Evolutionary conservation across 768 basidiomycete genomes (phyloP).

Genomic region (Termitomyces sp.): DNA sequence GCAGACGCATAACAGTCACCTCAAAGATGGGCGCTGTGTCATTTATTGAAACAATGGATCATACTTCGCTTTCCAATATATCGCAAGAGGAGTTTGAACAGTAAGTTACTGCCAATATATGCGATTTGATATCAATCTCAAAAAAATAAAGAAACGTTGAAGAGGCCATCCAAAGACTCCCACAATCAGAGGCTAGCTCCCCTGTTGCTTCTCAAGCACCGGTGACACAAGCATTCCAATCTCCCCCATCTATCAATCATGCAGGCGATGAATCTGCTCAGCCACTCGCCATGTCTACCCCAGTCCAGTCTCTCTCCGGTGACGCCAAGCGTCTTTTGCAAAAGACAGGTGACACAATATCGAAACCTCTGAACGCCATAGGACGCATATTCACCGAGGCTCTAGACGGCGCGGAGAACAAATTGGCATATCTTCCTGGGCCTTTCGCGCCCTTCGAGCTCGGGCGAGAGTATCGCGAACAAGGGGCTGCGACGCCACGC

Average conservation of each 20-base stretch:
- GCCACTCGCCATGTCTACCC: conserved; percentile 61
- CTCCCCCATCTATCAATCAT: conserved; percentile 31
- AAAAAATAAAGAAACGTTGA: conserved; percentile 40
- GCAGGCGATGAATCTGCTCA: conserved; percentile 89
- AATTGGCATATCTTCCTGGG: conserved; percentile 58
- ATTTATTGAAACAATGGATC: conserved; percentile 98
- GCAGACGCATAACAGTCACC: not conserved
- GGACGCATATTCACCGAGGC: conserved; percentile 85
- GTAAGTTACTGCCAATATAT: conserved; percentile 27
- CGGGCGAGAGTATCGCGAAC: conserved; percentile 45
- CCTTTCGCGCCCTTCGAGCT: conserved; percentile 68
- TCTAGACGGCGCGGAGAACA: conserved; percentile 65
- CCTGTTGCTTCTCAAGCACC: conserved; percentile 27
- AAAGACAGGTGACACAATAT: conserved; percentile 87
- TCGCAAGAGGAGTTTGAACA: conserved; percentile 89
- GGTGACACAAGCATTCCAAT: conserved; percentile 14
- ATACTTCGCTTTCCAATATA: conserved; percentile 90
- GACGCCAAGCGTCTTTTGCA: conserved; percentile 83
- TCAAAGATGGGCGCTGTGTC: conserved; percentile 90
- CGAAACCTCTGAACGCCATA: conserved; percentile 86
- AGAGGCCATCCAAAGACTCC: conserved; percentile 45
- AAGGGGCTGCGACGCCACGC: conserved; percentile 21
- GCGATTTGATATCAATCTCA: not conserved
- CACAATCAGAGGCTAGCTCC: conserved; percentile 35
- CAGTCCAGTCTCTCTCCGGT: conserved; percentile 49